Evolutionary conservation across 305 asterid genomes (phyloP), one percentile per base, ranked within the genome.

Genomic region (Rubia tinctorum): DNA sequence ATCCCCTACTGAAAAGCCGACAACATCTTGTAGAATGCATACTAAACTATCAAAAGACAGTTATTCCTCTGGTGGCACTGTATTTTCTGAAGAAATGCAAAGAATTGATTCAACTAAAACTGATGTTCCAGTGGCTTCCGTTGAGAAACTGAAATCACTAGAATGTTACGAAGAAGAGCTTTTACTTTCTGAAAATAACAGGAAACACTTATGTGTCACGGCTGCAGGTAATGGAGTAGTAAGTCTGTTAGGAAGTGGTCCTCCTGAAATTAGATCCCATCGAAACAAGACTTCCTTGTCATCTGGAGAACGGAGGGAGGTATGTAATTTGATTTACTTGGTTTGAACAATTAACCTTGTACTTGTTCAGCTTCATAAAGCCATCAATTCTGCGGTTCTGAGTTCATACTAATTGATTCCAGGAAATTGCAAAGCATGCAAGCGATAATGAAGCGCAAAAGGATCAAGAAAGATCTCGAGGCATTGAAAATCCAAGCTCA

Each of bases 161-260:
- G 84, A 76, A 47, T 73, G 47, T 65, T 79, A 66, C 25, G 73
- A 77, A 77, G 86, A 87, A 76, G 91, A 88, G 76, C 78, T 58
- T 76, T 30, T 75, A 75, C 70, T 80, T 39, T 73, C 80, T 66
- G 84, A 85, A 78, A 76, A 80, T 82, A 74, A 90, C 87, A 77
- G 80, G 15, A 79, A 81, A 49, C 80, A 66, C 82, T 77, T 85
- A 74, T 89, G 95, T 81, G 71, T 83, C 75, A 90, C 96, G 68
- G 88, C 95, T 79, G 92, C 97, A 78, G 91, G 90, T 81, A 68
- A 86, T 66, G 77, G 77, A 58, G 76, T 55, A 56, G 73, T 58
- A 77, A 78, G 78, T 75, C 69, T 73, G 61, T 51, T 80, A 27
- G 87, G 80, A 62, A 69, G 34, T 76, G 72, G 53, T 68, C 73